phyloP scores from a whole-genome alignment of 2,329 filamentous ascomycete species.

The Fusarium concolor region DNA sequence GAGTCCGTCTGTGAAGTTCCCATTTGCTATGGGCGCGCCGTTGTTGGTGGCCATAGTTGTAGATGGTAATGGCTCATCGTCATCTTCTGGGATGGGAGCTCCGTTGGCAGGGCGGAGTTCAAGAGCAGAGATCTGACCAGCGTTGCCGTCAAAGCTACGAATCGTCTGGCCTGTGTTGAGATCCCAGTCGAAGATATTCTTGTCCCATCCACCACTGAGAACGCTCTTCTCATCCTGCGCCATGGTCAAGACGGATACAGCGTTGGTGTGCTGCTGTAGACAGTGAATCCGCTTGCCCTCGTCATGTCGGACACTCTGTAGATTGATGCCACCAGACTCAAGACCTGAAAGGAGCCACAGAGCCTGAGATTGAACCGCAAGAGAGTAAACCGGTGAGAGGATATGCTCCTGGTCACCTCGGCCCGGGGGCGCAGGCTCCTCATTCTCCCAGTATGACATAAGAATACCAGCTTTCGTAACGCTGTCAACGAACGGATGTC shows the following conservation, averaged over 20 bases:
- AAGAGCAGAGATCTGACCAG: constrained; percentile 87
- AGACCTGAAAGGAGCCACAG: constrained; percentile 92
- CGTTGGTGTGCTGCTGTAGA: constrained; percentile 86
- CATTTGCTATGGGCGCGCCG: constrained; percentile 67
- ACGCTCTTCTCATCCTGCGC: constrained; percentile 88
- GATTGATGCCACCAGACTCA: constrained; percentile 90
- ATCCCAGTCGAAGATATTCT: constrained; percentile 94
- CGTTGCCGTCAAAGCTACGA: constrained; percentile 80
- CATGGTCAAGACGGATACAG: constrained; percentile 87
- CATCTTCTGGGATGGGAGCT: constrained; percentile 79
- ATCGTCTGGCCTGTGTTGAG: constrained; percentile 84
- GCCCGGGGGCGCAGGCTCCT: constrained; percentile 70
- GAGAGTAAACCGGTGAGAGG: constrained; percentile 92
- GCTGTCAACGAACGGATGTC: constrained; percentile 96
- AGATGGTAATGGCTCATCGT: constrained; percentile 67
- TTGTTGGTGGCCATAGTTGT: constrained; percentile 85
- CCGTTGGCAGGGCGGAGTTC: constrained; percentile 84
- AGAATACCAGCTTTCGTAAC: constrained; percentile 95
- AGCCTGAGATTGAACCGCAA: constrained; percentile 89
- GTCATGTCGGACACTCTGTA: constrained; percentile 93
- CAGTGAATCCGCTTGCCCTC: constrained; percentile 90
- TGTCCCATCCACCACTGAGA: constrained; percentile 96
- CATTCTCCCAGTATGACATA: constrained; percentile 98
- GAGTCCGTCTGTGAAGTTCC: constrained; percentile 50
- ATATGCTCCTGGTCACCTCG: constrained; percentile 67